Base-by-base conservation (phyloP, 176 grass and related monocot genomes). In the Olyra latifolia region DNA sequence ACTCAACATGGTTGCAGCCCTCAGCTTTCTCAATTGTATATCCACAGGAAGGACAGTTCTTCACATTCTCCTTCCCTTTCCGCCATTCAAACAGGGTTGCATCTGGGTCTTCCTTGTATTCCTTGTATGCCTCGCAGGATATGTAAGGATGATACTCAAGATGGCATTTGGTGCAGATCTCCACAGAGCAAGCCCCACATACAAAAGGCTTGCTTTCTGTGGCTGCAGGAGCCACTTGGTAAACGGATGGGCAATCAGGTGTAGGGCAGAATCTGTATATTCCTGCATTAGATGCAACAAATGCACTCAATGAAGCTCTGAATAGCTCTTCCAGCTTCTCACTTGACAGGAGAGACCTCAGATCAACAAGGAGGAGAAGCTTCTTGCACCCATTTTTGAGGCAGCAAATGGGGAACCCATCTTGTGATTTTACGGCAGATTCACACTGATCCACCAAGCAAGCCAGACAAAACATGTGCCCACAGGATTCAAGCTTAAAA, bases 121-220 rank as follows among this genome's bases (percentile, higher is more conserved):
- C 92, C 74, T 85, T 87, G 80, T 98, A 95, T 60, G 48, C 75
- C 44, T 98, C 88, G 7, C 92, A 98, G 16, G 92, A 94, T 71
- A 95, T 82, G 25, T 82, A 89, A 40, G 95, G 88, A 70, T 98
- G 92, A 57, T 91, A 88, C 77, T 98, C 90, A 0, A 95, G 69
- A 88, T 95, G 72, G 81, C 95, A 98, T 78, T 87, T 98, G 23
- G 85, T 95, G 79, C 95, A 95, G 44, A 87, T 93, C 86, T 98
- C 95, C 25, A 84, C 88, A 43, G 29, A 84, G 83, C 90, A 98
- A 73, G 88, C 74, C 19, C 90, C 95, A 59, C 95, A 98, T 27
- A 91, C 57, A 85, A 95, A 95, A 25, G 81, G 88, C 44, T 80
- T 80, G 43, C 47, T 77, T 84, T 88, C 87, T 32, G 68, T 72